Conservation (phyloP, 257 asterid species). For the Orobanche coerulescens region DNA sequence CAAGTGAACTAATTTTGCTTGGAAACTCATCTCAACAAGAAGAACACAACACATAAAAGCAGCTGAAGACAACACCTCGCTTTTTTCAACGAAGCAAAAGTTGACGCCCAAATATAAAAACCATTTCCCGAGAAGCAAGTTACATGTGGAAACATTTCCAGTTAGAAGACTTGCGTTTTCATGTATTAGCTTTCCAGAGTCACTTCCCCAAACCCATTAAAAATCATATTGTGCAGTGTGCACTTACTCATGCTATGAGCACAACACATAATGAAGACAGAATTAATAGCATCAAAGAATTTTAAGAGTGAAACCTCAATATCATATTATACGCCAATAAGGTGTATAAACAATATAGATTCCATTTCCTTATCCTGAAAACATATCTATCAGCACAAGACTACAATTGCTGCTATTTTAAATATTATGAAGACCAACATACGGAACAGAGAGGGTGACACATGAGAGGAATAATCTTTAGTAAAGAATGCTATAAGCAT, state of each 20-base stretch:
- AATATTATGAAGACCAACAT: conserved; percentile 2
- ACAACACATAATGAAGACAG: background rate
- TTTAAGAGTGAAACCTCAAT: background rate
- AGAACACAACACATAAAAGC: background rate
- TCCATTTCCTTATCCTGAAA: background rate
- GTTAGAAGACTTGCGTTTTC: background rate
- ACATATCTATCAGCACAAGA: background rate
- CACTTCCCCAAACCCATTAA: background rate
- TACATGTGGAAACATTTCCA: background rate
- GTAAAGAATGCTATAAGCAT: background rate
- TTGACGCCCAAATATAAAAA: background rate
- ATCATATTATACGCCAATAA: background rate
- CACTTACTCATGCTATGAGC: background rate
- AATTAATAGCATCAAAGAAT: background rate
- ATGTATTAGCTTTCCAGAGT: background rate
- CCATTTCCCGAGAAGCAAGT: background rate
- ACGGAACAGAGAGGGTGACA: background rate
- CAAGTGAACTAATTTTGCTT: background rate
- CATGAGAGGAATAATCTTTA: background rate
- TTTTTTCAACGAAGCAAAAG: background rate
- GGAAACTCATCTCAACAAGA: background rate
- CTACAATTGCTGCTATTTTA: background rate
- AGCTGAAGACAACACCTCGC: background rate
- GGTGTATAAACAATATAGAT: background rate
- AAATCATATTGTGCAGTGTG: background rate